Evolutionary conservation across 352 stramenopile species (phyloP), one percentile per base, ranked within the genome.

Genomic region (Phytophthora pluvialis): DNA sequence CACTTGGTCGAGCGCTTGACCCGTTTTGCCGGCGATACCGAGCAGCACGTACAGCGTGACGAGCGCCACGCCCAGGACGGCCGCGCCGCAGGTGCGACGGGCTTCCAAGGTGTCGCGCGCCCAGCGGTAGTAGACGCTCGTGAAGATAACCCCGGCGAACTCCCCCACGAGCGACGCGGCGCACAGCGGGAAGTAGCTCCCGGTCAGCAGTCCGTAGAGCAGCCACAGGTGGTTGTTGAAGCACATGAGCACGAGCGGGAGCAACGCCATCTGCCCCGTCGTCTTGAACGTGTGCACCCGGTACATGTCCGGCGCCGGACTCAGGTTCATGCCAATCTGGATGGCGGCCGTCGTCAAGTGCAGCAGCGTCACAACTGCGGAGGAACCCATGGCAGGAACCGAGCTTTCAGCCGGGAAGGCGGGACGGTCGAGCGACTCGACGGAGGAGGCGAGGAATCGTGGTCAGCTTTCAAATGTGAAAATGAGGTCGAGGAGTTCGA

Each of bases 191-290:
- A 80, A 77, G 12, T 70, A 53, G 32, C 52, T 77, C 16, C 33
- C 47, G 3, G 63, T 70, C 12, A 77, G 26, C 16, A 75, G 59
- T 21, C 72, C 65, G 60, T 80, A 80, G 13, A 81, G 45, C 44
- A 70, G 54, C 72, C 75, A 83, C 10, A 77, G 42, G 57, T 77
- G 60, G 64, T 72, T 79, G 70, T 83, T 83, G 54, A 70, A 64
- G 44, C 64, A 66, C 64, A 83, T 80, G 60, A 78, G 60, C 32
- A 77, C 64, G 4, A 81, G 64, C 43, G 76, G 75, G 4, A 80
- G 61, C 63, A 84, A 38, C 25, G 65, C 56, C 70, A 80, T 66
- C 28, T 78, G 61, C 25, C 67, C 67, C 21, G 67, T 72, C 40
- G 67, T 74, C 55, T 74, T 63, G 49, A 40, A 48, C 25, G 69